A percentile compares a stretch with the other conserved stretches of the same genome.
phyloP scores from a whole-genome alignment of 2,329 filamentous ascomycete species.

The Cytospora schulzeri region DNA sequence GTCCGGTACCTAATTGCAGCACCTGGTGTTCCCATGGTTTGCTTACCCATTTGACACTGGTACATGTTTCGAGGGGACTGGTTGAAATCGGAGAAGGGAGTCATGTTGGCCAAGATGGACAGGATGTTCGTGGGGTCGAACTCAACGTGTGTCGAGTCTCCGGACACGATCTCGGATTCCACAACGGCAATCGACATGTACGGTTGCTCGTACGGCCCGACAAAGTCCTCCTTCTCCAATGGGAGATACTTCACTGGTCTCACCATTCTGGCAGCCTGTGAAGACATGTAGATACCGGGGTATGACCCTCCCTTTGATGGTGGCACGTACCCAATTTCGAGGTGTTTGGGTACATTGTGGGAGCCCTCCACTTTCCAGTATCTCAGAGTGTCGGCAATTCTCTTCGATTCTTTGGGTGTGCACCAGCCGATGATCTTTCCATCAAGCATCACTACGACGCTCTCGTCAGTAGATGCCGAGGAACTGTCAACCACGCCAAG shows the following conservation, averaged over 20 bases:
- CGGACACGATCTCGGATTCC: conserved; percentile 84
- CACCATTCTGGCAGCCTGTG: conserved; percentile 81
- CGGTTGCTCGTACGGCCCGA: conserved; percentile 93
- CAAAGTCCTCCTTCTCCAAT: conserved; percentile 80
- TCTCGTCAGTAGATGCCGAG: conserved; percentile 78
- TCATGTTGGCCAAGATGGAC: conserved; percentile 97
- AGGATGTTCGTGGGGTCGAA: conserved; percentile 94
- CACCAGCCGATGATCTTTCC: conserved; percentile 90
- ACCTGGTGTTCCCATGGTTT: conserved; percentile 96
- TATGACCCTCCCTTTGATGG: conserved; percentile 91
- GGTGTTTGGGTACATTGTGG: conserved; percentile 75
- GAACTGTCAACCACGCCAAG: conserved; percentile 78
- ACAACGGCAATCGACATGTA: conserved; percentile 97
- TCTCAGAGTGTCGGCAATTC: conserved; percentile 82
- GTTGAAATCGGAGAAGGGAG: conserved; percentile 97
- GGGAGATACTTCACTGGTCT: conserved; percentile 91
- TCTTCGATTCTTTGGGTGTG: conserved; percentile 76
- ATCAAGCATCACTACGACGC: conserved; percentile 86
- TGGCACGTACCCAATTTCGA: conserved; percentile 92
- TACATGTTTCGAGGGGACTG: conserved; percentile 99
- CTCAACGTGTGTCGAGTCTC: conserved; percentile 90
- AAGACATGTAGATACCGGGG: conserved; percentile 92
- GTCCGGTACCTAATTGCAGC: conserved; percentile 83
- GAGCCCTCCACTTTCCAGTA: conserved; percentile 94
- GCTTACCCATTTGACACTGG: conserved; percentile 98